These are phyloP conservation scores for Fusarium odoratissimum DNA, from an alignment of 2,329 filamentous ascomycete species.

Conservation along the genomic window DNA sequence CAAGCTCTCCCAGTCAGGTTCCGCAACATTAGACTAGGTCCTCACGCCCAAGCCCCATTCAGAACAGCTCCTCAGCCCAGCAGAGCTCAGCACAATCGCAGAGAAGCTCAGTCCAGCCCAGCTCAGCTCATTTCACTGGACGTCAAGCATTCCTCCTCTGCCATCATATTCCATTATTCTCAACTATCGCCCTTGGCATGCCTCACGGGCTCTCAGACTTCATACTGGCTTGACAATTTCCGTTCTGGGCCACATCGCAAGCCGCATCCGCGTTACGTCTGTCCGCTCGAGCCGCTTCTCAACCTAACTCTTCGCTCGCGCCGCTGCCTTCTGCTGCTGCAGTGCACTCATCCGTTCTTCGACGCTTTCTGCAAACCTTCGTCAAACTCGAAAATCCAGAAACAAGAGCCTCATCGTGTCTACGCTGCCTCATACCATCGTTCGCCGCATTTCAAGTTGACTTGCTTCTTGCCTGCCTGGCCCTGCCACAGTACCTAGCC, in stretches of 20 bases:
- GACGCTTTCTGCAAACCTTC: constrained; percentile 33
- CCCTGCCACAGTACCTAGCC: constrained; percentile 35
- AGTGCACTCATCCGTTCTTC: constrained; percentile 19
- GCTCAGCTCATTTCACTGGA: constrained; percentile 46
- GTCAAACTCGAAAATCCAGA: constrained; percentile 26
- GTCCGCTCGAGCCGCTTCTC: constrained; percentile 24
- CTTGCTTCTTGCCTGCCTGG: constrained; percentile 25
- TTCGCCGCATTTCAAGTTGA: constrained; percentile 13
- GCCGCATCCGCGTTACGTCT: constrained; percentile 18
- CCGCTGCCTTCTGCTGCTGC: constrained; percentile 2
- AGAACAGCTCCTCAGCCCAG: constrained; percentile 36
- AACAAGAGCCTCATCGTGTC: constrained; percentile 33
- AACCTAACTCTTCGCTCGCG: constrained; percentile 17
- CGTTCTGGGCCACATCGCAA: constrained; percentile 32
- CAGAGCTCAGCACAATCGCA: constrained; percentile 25
- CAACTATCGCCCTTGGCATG: constrained; percentile 29
- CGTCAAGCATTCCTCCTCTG: constrained; percentile 45
- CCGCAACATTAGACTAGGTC: constrained; percentile 20
- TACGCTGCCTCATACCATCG: constrained; percentile 4
- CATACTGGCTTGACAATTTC: constrained; percentile 30
- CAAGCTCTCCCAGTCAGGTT: constrained; percentile 26
- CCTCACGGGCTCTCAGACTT: constrained; percentile 29
- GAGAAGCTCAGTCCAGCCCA: constrained; percentile 34
- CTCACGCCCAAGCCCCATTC: constrained; percentile 34
- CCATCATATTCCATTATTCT: constrained; percentile 43